Base-by-base conservation (phyloP, 2,329 filamentous ascomycete genomes). In the Pseudogymnoascus sp. region DNA sequence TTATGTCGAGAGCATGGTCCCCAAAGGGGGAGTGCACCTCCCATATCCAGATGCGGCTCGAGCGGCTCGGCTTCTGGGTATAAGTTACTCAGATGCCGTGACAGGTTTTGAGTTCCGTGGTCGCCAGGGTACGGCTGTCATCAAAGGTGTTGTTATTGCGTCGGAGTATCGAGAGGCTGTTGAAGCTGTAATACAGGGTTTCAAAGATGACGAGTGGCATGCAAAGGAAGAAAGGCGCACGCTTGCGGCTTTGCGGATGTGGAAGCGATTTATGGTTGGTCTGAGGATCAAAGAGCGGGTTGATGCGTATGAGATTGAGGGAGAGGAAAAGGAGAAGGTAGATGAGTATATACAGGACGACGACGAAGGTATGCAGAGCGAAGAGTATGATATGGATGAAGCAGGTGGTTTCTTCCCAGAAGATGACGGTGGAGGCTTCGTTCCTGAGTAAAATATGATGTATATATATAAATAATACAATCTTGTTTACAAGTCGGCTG, bases 1-100 rank as follows among this genome's bases (percentile, higher is more conserved):
- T 39, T 97, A 93, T 72, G 92, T 96, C 9, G 87, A 91, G 0
- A 91, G 86, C 65, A 97, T 99, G 94, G 81, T 97, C 0, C 94
- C 94, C 0, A 75, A 77, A 41, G 93, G 94, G 0, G 92, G 90
- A 1, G 81, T 85, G 1, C 91, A 97, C 72, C 78, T 97, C 76
- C 55, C 70, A 59, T 78, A 83, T 64, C 73, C 78, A 12, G 77
- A 87, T 59, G 88, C 90, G 1, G 79, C 83, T 1, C 83, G 83
- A 59, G 93, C 93, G 1, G 91, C 92, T 0, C 85, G 83, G 62
- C 76, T 92, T 1, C 74, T 97, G 1, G 87, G 87, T 0, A 81
- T 97, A 15, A 92, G 97, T 74, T 96, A 89, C 72, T 91, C 91
- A 2, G 91, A 93, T 33, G 94, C 94, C 0, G 84, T 99, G 4